Evolutionary conservation across 1,284 basidiomycete species (phyloP).

Genomic region (Microstroma glucosiphilum): DNA sequence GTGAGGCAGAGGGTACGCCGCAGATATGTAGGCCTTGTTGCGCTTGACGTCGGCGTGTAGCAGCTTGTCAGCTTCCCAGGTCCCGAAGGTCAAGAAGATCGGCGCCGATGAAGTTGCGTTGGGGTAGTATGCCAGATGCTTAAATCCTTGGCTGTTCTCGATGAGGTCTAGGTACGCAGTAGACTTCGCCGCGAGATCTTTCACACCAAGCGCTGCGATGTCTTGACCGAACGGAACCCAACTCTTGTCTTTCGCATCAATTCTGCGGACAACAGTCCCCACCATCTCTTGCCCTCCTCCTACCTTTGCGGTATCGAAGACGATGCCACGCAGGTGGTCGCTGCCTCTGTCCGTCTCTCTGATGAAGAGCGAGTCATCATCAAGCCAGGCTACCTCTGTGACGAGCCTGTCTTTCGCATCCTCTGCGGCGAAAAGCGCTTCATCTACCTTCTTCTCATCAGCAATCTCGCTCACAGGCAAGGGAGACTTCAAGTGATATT

Average conservation of each 20-base stretch:
- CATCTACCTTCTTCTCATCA: constrained; percentile 52
- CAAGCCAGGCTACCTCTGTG: constrained; percentile 79
- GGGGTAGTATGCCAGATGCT: constrained; percentile 36
- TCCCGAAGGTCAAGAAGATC: constrained; percentile 67
- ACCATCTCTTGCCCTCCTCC: constrained; percentile 29
- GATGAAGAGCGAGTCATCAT: constrained; percentile 66
- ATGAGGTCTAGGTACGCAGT: constrained; percentile 39
- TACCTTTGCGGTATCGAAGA: constrained; percentile 21
- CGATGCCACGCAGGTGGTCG: constrained; percentile 31
- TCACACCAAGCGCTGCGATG: constrained; percentile 9
- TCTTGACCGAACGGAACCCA: constrained; percentile 61
- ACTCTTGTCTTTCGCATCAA: constrained; percentile 69
- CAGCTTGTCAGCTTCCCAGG: constrained; percentile 81
- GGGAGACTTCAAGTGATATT: constrained; percentile 19
- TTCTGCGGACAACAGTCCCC: constrained; percentile 53
- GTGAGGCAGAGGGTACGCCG: constrained; percentile 72
- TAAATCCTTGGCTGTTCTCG: constrained; percentile 24
- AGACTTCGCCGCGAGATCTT: constrained; percentile 7
- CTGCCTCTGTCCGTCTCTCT: constrained; percentile 67
- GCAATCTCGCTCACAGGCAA: constrained; percentile 25
- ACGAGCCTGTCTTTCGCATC: constrained; percentile 60
- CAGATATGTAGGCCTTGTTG: constrained; percentile 75
- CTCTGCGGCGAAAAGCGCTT: constrained; percentile 56
- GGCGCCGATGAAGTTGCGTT: constrained; percentile 19
- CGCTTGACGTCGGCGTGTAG: constrained; percentile 65